Evolutionary conservation across 1,284 basidiomycete genomes (phyloP), one percentile per base, ranked within the genome.

Genomic region (Cryptococcus jaspeensis): DNA sequence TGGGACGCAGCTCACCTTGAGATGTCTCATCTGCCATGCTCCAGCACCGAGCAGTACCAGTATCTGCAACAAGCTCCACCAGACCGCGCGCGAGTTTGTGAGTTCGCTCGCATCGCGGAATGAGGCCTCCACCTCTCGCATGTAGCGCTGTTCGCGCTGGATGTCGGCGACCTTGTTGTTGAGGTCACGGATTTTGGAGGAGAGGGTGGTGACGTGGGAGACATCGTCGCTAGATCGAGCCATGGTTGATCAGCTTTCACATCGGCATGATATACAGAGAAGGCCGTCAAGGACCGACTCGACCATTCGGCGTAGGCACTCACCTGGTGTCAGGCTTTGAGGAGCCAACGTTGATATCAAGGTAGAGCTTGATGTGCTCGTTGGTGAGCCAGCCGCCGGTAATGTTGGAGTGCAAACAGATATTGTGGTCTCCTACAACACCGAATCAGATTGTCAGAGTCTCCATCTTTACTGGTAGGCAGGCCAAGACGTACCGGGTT

Each of bases 141-240:
- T 94, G 74, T 96, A 99, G 75, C 96, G 92, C 80, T 99, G 96
- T 78, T 99, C 96, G 43, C 92, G 83, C 54, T 92, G 83, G 63
- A 99, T 89, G 71, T 97, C 93, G 72, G 90, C 87, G 52, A 99
- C 81, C 76, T 93, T 94, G 65, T 86, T 83, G 78, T 98, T 99
- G 55, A 99, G 81, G 64, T 98, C 94, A 35, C 90, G 84, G 45
- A 99, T 84, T 74, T 91, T 92, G 52, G 84, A 78, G 0, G 93
- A 87, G 38, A 99, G 82, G 66, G 93, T 90, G 2, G 87, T 87
- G 43, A 98, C 86, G 77, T 98, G 95, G 12, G 84, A 84, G 16
- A 88, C 82, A 79, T 96, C 92, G 61, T 64, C 71, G 40, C 73
- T 75, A 57, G 12, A 23, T 22, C 4, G 20, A 39, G 20, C n/a